Evolutionary conservation across 768 basidiomycete species (phyloP).

Genomic region (Suillus hirtellus): DNA sequence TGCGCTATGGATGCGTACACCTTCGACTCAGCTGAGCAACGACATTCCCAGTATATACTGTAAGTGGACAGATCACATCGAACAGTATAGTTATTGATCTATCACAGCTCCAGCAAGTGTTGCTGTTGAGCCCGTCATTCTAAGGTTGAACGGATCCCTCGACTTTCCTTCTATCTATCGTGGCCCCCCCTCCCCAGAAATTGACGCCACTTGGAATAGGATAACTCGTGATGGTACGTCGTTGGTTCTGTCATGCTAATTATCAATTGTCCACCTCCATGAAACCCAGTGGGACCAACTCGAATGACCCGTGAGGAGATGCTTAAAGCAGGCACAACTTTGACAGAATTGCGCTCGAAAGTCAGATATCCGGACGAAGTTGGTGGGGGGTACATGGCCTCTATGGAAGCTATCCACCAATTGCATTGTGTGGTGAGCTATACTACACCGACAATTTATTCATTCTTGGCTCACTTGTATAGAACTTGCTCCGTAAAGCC

Average conservation of each 20-base stretch:
- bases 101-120: constrained; percentile 14
- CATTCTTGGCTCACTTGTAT: neutral
- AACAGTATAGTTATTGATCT: neutral
- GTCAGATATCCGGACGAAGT: constrained; percentile 14
- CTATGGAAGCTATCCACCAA: constrained; percentile 14
- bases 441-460: neutral
- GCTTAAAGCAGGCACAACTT: constrained; percentile 8
- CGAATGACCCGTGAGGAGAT: constrained; percentile 11
- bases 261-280: neutral
- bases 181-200: constrained; percentile 10
- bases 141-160: constrained; percentile 13
- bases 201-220: no score
- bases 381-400: constrained; percentile 14
- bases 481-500: constrained; percentile 16
- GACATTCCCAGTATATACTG: constrained; percentile 6
- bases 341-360: constrained; percentile 3
- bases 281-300: neutral
- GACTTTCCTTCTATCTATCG: constrained; percentile 13
- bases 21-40: neutral
- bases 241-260: no score
- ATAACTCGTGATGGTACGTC: no score
- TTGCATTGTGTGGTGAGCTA: constrained; percentile 13
- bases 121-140: constrained; percentile 12
- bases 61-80: neutral
- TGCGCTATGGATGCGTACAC: constrained; percentile 10